A percentile compares a stretch with the other conserved stretches of the same genome.
These are phyloP conservation scores for Amanita exitialis DNA, from an alignment of 768 basidiomycete species.

Conservation along the genomic window DNA sequence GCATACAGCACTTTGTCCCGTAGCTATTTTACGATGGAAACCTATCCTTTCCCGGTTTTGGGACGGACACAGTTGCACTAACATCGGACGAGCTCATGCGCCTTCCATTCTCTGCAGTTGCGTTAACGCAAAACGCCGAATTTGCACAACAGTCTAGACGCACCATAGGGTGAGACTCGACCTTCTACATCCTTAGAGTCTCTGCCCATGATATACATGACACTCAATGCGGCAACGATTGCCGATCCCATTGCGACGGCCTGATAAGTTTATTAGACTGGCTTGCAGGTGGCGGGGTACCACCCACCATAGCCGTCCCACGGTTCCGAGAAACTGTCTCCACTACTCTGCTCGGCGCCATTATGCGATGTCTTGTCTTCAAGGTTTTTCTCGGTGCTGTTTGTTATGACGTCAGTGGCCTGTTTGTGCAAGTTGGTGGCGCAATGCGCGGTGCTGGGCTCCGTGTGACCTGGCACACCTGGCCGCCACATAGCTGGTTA, in stretches of 20 bases:
- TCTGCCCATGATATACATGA: constrained; percentile 21
- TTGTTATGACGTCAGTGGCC: background rate
- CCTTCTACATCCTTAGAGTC: constrained; percentile 26
- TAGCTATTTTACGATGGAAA: constrained; percentile 6
- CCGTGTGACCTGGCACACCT: too few species aligned
- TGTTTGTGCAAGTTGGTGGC: too few species aligned
- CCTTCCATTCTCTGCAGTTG: constrained; percentile 14
- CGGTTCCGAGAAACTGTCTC: constrained; percentile 2
- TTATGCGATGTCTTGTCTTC: background rate
- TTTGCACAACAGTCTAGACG: constrained; percentile 4
- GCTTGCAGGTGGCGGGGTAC: background rate
- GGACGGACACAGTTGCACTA: constrained; percentile 25
- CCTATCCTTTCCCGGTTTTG: constrained; percentile 20
- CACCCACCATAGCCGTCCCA: constrained; percentile 1
- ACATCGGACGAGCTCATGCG: constrained; percentile 30
- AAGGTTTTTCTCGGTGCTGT: too few species aligned
- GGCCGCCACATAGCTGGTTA: background rate
- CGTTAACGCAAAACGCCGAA: background rate
- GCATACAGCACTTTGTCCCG: background rate
- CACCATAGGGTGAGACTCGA: constrained; percentile 21
- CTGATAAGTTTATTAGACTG: constrained; percentile 9
- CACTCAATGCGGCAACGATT: constrained; percentile 18
- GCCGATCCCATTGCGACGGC: constrained; percentile 20
- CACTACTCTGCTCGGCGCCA: background rate
- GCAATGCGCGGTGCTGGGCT: too few species aligned